These are phyloP conservation scores for Mycocentrospora acerina DNA, from an alignment of 2,329 filamentous ascomycete species.

Conservation along the genomic window DNA sequence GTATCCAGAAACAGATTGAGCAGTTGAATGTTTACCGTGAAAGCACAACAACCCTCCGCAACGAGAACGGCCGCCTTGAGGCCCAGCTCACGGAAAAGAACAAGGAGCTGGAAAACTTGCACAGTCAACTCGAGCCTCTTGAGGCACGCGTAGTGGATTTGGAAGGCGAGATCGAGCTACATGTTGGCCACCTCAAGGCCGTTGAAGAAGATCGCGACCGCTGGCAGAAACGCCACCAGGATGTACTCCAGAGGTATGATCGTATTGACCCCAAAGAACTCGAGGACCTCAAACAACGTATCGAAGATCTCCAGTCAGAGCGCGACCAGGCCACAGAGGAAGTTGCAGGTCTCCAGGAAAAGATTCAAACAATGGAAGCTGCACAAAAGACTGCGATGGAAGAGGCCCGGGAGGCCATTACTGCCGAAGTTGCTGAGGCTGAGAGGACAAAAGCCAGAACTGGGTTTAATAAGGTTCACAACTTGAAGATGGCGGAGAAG, in stretches of 20 bases:
- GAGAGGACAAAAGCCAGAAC: conserved; percentile 62
- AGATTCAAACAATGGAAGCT: conserved; percentile 43
- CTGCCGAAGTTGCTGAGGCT: conserved; percentile 36
- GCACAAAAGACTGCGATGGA: conserved; percentile 15
- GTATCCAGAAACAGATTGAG: conserved; percentile 91
- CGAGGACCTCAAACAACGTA: conserved; percentile 80
- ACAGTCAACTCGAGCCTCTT: conserved; percentile 76
- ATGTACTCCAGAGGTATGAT: conserved; percentile 94
- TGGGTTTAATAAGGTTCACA: conserved; percentile 52
- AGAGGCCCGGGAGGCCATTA: conserved; percentile 13
- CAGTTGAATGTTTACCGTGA: conserved; percentile 96
- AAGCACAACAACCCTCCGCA: conserved; percentile 86
- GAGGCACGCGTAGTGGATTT: conserved; percentile 79
- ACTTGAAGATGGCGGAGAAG: conserved; percentile 42
- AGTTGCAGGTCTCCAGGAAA: conserved; percentile 50
- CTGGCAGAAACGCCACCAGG: conserved; percentile 94
- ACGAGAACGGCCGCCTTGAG: conserved; percentile 79
- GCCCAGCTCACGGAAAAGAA: conserved; percentile 74
- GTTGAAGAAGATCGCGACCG: conserved; percentile 89
- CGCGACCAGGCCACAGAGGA: conserved; percentile 54
- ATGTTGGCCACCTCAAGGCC: conserved; percentile 85
- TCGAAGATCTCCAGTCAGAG: conserved; percentile 59
- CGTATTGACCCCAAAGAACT: conserved; percentile 91
- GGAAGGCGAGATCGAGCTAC: conserved; percentile 75
- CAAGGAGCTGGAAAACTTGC: conserved; percentile 71